Evolutionary conservation across 2,329 filamentous ascomycete genomes (phyloP).

Genomic region (Diplodia mutila): DNA sequence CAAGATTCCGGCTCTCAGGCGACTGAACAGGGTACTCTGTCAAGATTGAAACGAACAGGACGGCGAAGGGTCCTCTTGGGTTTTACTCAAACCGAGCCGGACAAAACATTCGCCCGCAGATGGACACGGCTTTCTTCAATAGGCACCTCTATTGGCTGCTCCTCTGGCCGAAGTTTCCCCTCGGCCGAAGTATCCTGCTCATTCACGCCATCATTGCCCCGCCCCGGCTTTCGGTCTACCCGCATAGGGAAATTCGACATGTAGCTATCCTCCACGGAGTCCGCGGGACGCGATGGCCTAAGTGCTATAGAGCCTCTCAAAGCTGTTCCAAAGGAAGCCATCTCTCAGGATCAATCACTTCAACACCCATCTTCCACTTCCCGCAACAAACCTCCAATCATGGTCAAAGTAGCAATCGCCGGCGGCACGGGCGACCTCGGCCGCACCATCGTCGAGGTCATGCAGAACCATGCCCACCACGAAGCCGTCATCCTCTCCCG

Average conservation of each 20-base stretch:
- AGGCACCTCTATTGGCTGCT: not conserved
- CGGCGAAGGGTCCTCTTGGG: not conserved
- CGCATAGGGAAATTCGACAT: not conserved
- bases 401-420: conserved; percentile 52
- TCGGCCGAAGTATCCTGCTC: not conserved
- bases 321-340: not conserved
- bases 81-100: not conserved
- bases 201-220: not conserved
- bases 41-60: not conserved
- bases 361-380: not conserved
- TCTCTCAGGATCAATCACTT: not conserved
- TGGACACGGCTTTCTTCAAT: not conserved
- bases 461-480: conserved; percentile 42
- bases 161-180: not conserved
- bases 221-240: not conserved
- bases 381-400: conserved; percentile 28
- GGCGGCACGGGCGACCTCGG: conserved; percentile 55
- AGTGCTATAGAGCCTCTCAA: not conserved
- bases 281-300: not conserved
- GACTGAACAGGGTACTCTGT: not conserved
- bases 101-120: not conserved
- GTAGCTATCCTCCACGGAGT: not conserved
- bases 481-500: conserved; percentile 49
- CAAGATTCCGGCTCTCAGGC: not conserved
- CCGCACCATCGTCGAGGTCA: conserved; percentile 51